phyloP scores from a whole-genome alignment of 371 early-diverging fungal genomes.

The Rhizopus delemar region DNA sequence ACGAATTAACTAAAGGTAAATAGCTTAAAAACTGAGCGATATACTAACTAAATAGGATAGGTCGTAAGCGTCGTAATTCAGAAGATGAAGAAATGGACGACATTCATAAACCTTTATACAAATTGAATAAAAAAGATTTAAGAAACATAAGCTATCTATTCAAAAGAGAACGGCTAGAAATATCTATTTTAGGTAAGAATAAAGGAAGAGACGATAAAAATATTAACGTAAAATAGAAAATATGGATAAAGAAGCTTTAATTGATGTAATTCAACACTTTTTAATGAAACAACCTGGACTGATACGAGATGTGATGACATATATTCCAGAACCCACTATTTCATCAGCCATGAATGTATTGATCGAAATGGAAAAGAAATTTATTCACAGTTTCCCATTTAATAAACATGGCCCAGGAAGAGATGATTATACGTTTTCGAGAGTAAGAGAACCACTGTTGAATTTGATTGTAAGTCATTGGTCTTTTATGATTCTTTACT shows the following conservation, averaged over 20 bases:
- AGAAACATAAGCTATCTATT: slow-evolving; percentile 27
- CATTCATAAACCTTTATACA: slow-evolving; percentile 9
- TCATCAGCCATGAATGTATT: slow-evolving; percentile 72
- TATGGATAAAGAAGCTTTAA: slow-evolving; percentile 73
- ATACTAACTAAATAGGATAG: slow-evolving; percentile 17
- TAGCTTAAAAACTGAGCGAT: too few species aligned
- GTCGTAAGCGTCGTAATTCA: slow-evolving; percentile 45
- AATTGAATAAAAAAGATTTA: slow-evolving; percentile 16
- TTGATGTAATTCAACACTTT: slow-evolving; percentile 70
- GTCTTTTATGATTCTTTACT: too few species aligned
- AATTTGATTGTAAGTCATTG: slow-evolving; percentile 63
- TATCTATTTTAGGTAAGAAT: slow-evolving; percentile 35
- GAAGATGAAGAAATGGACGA: slow-evolving; percentile 56
- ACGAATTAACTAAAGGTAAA: slow-evolving; percentile 12
- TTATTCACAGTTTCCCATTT: slow-evolving; percentile 84
- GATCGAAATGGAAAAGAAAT: slow-evolving; percentile 65
- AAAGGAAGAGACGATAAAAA: background rate
- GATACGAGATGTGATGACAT: slow-evolving; percentile 67
- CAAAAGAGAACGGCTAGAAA: slow-evolving; percentile 32
- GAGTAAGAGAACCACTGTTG: slow-evolving; percentile 75
- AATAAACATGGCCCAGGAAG: slow-evolving; percentile 75
- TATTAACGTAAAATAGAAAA: slow-evolving; percentile 45
- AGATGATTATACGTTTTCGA: slow-evolving; percentile 87
- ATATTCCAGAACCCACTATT: slow-evolving; percentile 88
- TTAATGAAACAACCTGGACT: slow-evolving; percentile 74